Conservation (phyloP, 805 yeast species). For the Alloascoidea hylecoeti region DNA sequence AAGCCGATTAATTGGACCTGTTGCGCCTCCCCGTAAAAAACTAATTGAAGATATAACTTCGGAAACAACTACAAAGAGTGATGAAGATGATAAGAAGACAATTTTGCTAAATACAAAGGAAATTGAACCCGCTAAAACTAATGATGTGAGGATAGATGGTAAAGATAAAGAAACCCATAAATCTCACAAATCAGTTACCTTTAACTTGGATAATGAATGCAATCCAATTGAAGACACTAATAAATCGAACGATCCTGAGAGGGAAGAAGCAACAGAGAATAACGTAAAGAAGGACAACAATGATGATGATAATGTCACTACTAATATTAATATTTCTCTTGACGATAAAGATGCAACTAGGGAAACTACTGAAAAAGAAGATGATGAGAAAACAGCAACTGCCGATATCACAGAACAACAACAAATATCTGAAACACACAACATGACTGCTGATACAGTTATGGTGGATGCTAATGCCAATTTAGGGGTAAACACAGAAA, state of each 20-base stretch:
- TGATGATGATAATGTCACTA: background rate
- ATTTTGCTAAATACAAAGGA: conserved; percentile 7
- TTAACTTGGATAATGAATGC: conserved; percentile 5
- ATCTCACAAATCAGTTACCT: conserved; percentile 1
- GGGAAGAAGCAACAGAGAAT: conserved; percentile 18
- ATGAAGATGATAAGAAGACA: conserved; percentile 6
- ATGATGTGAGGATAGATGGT: conserved; percentile 4
- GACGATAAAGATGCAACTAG: conserved; percentile 21
- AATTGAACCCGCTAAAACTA: conserved; percentile 6
- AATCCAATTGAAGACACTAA: conserved; percentile 6
- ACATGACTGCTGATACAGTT: no score
- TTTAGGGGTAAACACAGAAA: no score
- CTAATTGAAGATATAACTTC: conserved; percentile 7
- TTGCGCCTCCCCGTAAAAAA: conserved; percentile 11
- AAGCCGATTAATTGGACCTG: conserved; percentile 42
- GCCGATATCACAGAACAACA: no score
- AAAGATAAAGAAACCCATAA: conserved; percentile 3
- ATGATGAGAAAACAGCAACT: conserved; percentile 5
- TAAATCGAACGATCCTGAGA: conserved; percentile 15
- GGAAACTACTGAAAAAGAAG: conserved; percentile 15
- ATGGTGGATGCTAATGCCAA: no score
- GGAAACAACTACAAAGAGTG: background rate
- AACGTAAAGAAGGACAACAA: conserved; percentile 20
- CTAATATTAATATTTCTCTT: conserved; percentile 9
- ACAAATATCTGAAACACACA: no score